A percentile compares a stretch with the other conserved stretches of the same genome.
Evolutionary conservation across 2,329 filamentous ascomycete species (phyloP).

Genomic region (Fonsecaea pugnacius): DNA sequence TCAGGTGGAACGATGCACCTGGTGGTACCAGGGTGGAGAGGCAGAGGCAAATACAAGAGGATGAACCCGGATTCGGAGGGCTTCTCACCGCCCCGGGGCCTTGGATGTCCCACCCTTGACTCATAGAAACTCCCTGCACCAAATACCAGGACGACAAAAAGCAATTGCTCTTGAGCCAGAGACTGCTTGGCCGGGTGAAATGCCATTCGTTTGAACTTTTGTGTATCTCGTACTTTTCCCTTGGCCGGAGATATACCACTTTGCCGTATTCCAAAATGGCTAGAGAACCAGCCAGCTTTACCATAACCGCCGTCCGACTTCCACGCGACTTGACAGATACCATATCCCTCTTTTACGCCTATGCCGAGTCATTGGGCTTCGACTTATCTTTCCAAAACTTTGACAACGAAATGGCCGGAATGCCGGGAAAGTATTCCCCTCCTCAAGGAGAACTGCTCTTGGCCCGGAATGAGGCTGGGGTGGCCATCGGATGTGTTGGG

Average conservation of each 20-base stretch:
- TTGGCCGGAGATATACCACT: neutral
- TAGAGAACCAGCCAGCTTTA: constrained; percentile 12
- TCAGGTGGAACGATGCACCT: neutral
- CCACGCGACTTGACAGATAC: constrained; percentile 50
- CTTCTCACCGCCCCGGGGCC: neutral
- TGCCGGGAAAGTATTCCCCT: constrained; percentile 60
- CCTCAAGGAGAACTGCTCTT: constrained; percentile 56
- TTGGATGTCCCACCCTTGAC: neutral
- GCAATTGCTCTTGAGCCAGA: neutral
- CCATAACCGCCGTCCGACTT: constrained; percentile 43
- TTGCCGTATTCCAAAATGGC: constrained; percentile 10
- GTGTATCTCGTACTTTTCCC: neutral
- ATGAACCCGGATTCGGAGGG: too few species aligned
- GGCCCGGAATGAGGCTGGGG: constrained; percentile 42
- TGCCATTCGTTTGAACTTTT: neutral
- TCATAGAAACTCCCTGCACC: neutral
- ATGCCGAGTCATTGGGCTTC: constrained; percentile 53
- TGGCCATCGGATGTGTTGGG: constrained; percentile 33
- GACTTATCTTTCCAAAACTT: constrained; percentile 64
- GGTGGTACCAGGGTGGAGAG: neutral
- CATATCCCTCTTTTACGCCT: constrained; percentile 50
- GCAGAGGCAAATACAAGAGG: neutral
- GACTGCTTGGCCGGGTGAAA: neutral
- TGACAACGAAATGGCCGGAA: constrained; percentile 54
- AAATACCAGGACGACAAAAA: constrained; percentile 13